These are phyloP conservation scores for Stephania yunnanensis DNA, from an alignment of 164 flowering plant genomes.

Conservation along the genomic window DNA sequence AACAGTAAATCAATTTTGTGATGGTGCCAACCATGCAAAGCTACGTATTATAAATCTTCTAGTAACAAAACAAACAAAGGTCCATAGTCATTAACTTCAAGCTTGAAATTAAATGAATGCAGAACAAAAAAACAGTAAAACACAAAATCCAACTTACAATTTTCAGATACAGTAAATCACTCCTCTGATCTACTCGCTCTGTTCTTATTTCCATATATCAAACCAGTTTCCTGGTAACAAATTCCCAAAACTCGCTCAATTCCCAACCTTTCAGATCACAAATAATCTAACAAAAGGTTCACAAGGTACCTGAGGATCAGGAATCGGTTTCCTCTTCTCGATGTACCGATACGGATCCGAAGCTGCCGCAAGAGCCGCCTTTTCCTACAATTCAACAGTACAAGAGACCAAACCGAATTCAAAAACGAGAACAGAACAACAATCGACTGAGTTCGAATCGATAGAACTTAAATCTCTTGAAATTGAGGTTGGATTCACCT, in stretches of 20 bases:
- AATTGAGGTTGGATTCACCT: constrained; percentile 29
- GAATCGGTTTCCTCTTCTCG: constrained; percentile 68
- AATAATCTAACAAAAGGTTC: not conserved
- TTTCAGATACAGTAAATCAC: not conserved
- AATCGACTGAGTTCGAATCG: not conserved
- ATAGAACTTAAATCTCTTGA: not conserved
- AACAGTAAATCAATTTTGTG: too few species aligned
- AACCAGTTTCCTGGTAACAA: constrained; percentile 53
- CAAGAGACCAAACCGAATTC: not conserved
- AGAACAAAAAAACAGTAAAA: not conserved
- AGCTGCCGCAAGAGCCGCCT: constrained; percentile 59
- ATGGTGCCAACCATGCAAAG: too few species aligned
- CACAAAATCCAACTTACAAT: constrained; percentile 12
- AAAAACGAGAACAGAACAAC: not conserved
- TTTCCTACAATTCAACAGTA: constrained; percentile 40
- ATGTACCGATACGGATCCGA: constrained; percentile 61
- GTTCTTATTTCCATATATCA: constrained; percentile 70
- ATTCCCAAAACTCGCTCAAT: not conserved
- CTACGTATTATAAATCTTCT: too few species aligned
- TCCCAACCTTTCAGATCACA: not conserved
- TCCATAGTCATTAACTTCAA: not conserved
- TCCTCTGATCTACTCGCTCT: constrained; percentile 29
- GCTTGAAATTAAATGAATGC: not conserved
- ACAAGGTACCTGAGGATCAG: constrained; percentile 69
- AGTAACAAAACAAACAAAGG: not conserved